Conservation (phyloP, 768 basidiomycete genomes). For the Wakefieldia striispora region DNA sequence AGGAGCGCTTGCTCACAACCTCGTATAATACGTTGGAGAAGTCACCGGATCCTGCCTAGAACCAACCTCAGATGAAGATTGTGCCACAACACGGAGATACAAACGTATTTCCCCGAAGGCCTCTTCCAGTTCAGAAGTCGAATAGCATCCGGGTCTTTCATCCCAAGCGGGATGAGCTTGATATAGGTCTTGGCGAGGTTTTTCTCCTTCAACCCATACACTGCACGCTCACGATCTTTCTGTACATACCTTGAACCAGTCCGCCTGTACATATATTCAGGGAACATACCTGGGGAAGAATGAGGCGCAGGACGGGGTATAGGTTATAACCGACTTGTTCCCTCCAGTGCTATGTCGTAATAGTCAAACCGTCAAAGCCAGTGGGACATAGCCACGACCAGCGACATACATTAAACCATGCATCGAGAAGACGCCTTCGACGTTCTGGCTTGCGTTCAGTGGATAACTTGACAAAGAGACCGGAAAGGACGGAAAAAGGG, state of each 20-base stretch:
- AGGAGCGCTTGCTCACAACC: constrained; percentile 81
- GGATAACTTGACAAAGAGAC: constrained; percentile 74
- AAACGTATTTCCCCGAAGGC: constrained; percentile 65
- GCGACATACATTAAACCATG: constrained; percentile 76
- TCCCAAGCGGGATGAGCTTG: constrained; percentile 81
- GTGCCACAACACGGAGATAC: constrained; percentile 20
- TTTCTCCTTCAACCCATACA: constrained; percentile 95
- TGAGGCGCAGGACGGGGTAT: constrained; percentile 83
- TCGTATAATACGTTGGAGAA: constrained; percentile 87
- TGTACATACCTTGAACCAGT: constrained; percentile 32
- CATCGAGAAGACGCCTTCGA: constrained; percentile 61
- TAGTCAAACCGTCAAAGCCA: constrained; percentile 6
- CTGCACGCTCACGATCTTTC: constrained; percentile 92
- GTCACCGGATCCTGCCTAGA: constrained; percentile 74
- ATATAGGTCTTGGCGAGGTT: constrained; percentile 92
- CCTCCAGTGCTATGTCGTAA: constrained; percentile 70
- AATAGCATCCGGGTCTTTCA: constrained; percentile 75
- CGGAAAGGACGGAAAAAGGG: constrained; percentile 65
- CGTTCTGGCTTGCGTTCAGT: constrained; percentile 73
- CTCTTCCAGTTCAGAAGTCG: constrained; percentile 89
- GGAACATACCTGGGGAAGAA: constrained; percentile 77
- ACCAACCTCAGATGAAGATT: background rate
- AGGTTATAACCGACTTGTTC: constrained; percentile 82
- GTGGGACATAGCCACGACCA: background rate
- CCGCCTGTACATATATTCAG: background rate